Base-by-base conservation (phyloP, 2,329 filamentous ascomycete species). In the Penicillium psychrosexuale region DNA sequence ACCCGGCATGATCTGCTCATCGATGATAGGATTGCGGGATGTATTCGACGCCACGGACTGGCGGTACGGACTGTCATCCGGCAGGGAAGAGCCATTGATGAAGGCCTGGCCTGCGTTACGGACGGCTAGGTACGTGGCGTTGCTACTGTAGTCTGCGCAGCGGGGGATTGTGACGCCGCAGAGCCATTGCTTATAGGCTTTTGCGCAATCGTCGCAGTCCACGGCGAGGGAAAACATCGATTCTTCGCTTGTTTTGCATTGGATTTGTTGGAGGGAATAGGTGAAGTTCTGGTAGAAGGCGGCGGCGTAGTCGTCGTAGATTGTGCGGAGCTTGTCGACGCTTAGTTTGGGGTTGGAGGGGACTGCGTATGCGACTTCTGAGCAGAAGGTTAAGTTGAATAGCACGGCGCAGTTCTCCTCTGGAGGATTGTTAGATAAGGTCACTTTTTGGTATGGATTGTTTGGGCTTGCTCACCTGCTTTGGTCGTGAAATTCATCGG, bases 161-260 rank as follows among this genome's bases (percentile, higher is more conserved):
- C 92, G 89, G 1, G 94, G 94, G 58, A 99, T 94, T 15, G 86
- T 88, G 28, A 97, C 91, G 24, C 90, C 89, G 77, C 94, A 99
- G 19, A 99, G 85, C 94, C 94, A 99, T 67, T 86, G 80, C 72
- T 95, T 97, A 81, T 99, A 99, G 8, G 91, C 90, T 0, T 70
- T 67, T 15, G 79, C 83, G 74, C 94, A 99, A 72, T 95, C 83
- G 40, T 78, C 73, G 77, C 94, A 99, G 62, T 75, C 83, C 39
- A 86, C 84, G 1, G 85, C 88, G 13, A 97, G 84, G 1, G 91
- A 96, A 75, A 96, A 99, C 60, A 84, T 83, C 13, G 89, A 84
- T 33, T 87, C 86, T 1, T 82, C 75, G 0, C 83, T 82, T 3
- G 90, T 87, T 65, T 96, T 86, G 78, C 94, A 99, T 13, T 90